phyloP scores from a whole-genome alignment of 2,329 filamentous ascomycete species.

The Ophiostoma pallidulum region DNA sequence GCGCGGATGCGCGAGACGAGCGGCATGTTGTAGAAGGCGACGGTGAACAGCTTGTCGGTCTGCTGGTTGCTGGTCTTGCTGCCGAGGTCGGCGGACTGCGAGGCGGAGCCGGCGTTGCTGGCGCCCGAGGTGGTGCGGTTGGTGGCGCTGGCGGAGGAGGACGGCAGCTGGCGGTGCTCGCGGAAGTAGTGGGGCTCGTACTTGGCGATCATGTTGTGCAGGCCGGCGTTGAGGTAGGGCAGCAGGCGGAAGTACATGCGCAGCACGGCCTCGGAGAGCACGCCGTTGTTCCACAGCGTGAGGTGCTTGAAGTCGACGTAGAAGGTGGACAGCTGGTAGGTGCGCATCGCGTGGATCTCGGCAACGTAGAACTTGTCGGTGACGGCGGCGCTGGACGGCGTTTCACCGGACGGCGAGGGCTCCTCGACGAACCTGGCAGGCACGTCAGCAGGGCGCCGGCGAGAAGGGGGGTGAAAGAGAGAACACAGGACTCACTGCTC shows the following conservation, averaged over 20 bases:
- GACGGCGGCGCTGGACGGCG: slow-evolving; percentile 54
- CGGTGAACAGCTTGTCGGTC: slow-evolving; percentile 89
- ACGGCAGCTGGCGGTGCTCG: slow-evolving; percentile 77
- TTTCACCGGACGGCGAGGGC: slow-evolving; percentile 50
- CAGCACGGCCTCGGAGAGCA: slow-evolving; percentile 76
- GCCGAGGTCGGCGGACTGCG: slow-evolving; percentile 55
- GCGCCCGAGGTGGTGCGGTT: slow-evolving; percentile 59
- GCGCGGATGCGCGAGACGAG: slow-evolving; percentile 78
- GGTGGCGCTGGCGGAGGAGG: slow-evolving; percentile 41
- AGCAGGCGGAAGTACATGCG: slow-evolving; percentile 91
- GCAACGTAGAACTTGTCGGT: slow-evolving; percentile 79
- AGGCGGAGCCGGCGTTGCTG: slow-evolving; percentile 52
- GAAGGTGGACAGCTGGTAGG: slow-evolving; percentile 69
- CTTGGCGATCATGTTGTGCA: slow-evolving; percentile 90
- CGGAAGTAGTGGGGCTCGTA: slow-evolving; percentile 91
- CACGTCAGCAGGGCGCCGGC: too few species aligned
- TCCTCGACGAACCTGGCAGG: slow-evolving; percentile 62
- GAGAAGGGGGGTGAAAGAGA: background rate
- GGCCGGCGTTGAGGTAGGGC: slow-evolving; percentile 76
- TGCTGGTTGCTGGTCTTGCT: slow-evolving; percentile 83
- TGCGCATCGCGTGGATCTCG: slow-evolving; percentile 68
- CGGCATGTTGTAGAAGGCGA: slow-evolving; percentile 89
- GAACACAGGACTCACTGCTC: slow-evolving; percentile 49
- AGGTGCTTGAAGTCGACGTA: slow-evolving; percentile 86
- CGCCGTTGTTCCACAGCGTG: slow-evolving; percentile 63